Conservation (phyloP, 768 basidiomycete species). For the Myochromella boudieri region DNA sequence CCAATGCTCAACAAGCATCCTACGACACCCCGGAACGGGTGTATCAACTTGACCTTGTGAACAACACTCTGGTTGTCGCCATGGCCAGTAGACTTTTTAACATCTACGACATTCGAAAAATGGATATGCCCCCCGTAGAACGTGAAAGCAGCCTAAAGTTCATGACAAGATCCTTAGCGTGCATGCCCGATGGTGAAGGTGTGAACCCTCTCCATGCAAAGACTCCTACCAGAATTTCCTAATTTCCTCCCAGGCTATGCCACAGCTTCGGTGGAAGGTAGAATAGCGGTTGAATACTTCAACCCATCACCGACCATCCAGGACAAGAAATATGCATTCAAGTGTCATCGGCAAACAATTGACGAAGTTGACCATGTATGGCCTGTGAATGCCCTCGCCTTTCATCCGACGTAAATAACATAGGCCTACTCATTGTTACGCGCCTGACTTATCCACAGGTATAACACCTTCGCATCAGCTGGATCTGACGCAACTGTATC, state of each 20-base stretch:
- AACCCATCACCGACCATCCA: slow-evolving; percentile 77
- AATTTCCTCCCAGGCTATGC: slow-evolving; percentile 68
- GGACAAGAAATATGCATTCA: slow-evolving; percentile 92
- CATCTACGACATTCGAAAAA: slow-evolving; percentile 84
- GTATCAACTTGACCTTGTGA: slow-evolving; percentile 79
- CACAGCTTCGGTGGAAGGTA: slow-evolving; percentile 90
- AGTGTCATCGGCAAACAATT: slow-evolving; percentile 90
- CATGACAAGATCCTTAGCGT: slow-evolving; percentile 88
- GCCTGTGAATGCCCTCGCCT: slow-evolving; percentile 94
- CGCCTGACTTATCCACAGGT: slow-evolving; percentile 38
- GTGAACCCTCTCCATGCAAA: slow-evolving; percentile 15
- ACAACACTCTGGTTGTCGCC: slow-evolving; percentile 82
- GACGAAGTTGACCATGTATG: slow-evolving; percentile 94
- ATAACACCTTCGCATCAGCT: slow-evolving; percentile 93
- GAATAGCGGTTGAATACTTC: slow-evolving; percentile 97
- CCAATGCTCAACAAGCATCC: slow-evolving; percentile 55
- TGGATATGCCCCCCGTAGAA: slow-evolving; percentile 72
- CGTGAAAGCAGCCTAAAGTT: slow-evolving; percentile 94
- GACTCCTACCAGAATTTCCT: background rate
- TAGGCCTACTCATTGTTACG: background rate
- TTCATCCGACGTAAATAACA: slow-evolving; percentile 77
- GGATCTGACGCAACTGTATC: slow-evolving; percentile 94
- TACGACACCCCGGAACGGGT: slow-evolving; percentile 79
- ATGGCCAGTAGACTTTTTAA: slow-evolving; percentile 91
- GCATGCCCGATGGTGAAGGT: slow-evolving; percentile 94